A percentile compares a stretch with the other conserved stretches of the same genome.
These are phyloP conservation scores for Xylariaceae sp. DNA, from an alignment of 2,329 filamentous ascomycete species.

Conservation along the genomic window DNA sequence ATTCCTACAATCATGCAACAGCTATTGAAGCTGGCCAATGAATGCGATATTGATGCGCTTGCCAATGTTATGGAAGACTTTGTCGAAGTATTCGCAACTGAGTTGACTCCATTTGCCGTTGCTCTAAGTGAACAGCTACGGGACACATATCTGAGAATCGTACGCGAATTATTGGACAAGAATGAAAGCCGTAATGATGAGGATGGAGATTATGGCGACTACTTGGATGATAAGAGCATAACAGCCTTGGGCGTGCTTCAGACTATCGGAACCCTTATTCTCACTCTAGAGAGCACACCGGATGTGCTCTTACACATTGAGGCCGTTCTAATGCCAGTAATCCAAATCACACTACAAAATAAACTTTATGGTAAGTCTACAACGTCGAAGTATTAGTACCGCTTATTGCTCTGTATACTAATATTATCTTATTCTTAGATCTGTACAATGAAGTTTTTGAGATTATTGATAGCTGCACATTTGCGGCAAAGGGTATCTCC, in stretches of 20 bases:
- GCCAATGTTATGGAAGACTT: constrained; percentile 99
- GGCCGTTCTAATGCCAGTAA: constrained; percentile 95
- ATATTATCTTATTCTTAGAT: constrained; percentile 54
- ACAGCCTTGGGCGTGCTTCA: constrained; percentile 95
- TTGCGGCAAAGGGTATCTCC: constrained; percentile 94
- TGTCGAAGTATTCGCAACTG: constrained; percentile 96
- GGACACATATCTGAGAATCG: constrained; percentile 93
- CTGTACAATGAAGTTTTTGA: constrained; percentile 98
- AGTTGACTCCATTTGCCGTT: constrained; percentile 95
- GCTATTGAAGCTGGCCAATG: constrained; percentile 93
- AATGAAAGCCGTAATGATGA: constrained; percentile 78
- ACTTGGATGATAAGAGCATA: constrained; percentile 97
- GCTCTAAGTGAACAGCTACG: constrained; percentile 93
- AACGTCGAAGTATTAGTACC: too few relatives aligned
- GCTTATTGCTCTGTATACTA: neutral
- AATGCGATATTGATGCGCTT: constrained; percentile 95
- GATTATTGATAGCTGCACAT: constrained; percentile 99
- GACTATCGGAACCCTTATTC: constrained; percentile 95
- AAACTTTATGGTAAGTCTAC: constrained; percentile 79
- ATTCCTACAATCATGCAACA: constrained; percentile 99
- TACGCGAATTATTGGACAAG: constrained; percentile 88
- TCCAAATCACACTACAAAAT: constrained; percentile 94
- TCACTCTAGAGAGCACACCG: constrained; percentile 95
- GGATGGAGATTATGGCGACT: constrained; percentile 84
- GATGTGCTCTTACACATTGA: constrained; percentile 95